Conservation (phyloP, 257 asterid genomes). For the Fraxinus pennsylvanica region DNA sequence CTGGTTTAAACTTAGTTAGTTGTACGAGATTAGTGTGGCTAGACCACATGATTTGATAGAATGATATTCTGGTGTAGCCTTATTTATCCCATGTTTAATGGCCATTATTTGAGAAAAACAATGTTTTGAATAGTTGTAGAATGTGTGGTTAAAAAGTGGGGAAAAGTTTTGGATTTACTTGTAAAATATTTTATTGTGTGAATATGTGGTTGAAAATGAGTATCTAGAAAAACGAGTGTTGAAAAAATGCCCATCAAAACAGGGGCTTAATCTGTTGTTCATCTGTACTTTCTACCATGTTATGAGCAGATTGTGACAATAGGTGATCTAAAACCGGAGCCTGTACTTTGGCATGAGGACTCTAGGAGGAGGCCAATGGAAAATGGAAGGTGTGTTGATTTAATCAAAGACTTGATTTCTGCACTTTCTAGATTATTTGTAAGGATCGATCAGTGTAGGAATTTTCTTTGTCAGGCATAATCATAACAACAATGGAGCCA, state of each 20-base stretch:
- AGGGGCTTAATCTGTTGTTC: background rate
- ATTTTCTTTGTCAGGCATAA: slow-evolving; percentile 41
- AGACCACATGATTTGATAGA: background rate
- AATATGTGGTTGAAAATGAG: too few species aligned
- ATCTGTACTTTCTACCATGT: slow-evolving; percentile 5
- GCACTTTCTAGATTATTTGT: background rate
- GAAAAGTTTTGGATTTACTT: too few species aligned
- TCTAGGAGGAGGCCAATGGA: slow-evolving; percentile 76
- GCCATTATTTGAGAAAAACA: too few species aligned
- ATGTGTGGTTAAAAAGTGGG: too few species aligned
- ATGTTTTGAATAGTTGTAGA: too few species aligned
- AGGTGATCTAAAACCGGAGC: slow-evolving; percentile 82
- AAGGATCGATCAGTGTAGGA: slow-evolving; percentile 5
- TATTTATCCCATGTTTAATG: background rate
- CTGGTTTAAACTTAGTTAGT: background rate
- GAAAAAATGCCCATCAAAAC: too few species aligned
- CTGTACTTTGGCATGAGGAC: slow-evolving; percentile 96
- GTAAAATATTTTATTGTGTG: too few species aligned
- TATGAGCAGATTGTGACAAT: slow-evolving; percentile 59
- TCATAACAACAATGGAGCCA: slow-evolving; percentile 40
- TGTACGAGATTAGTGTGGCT: background rate
- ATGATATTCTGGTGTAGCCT: background rate
- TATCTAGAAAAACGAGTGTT: too few species aligned
- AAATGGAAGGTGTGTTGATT: slow-evolving; percentile 57
- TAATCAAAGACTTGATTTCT: slow-evolving; percentile 1